Base-by-base conservation (phyloP, 228 moss, liverwort and hornwort genomes). In the Sphagnum fallax region DNA sequence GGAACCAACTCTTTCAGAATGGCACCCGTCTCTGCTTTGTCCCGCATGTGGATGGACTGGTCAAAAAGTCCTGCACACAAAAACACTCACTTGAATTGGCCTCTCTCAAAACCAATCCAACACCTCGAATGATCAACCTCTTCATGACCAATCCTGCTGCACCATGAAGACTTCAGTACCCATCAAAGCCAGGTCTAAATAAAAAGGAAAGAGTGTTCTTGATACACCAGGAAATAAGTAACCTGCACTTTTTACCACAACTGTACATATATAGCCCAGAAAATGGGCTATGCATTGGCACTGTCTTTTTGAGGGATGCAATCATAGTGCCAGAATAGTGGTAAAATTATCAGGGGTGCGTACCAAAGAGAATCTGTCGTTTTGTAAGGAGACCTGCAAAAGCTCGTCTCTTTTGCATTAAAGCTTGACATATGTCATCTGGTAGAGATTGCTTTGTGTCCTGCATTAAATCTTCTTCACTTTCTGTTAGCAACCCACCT, bases 351-450 rank as follows among this genome's bases (percentile, higher is more conserved):
- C 5, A 12, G 63, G 16, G 12, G 62, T 15, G 75, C 60, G 51
- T 77, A 96, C 95, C 97, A 70, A 91, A 93, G 16, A 98, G 80
- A 62, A 98, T 70, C 76, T 98, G 97, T 58, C 93, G 87, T 76
- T 98, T 98, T 47, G 93, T 93, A 68, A 91, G 90, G 70, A 98
- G 91, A 69, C 91, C 97, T 16, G 97, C 87, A 75, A 81, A 70
- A 10, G 93, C 91, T 72, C 85, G 88, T 72, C 87, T 91, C 71
- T 90, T 93, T 60, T 83, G 83, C 79, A 88, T 86, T 61, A 98
- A 70, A 14, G 90, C 93, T 82, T 88, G 76, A 67, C 93, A 93
- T 51, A 90, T 77, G 49, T 90, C 87, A 67, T 76, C 70, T 63
- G 97, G 97, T 67, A 98, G 78, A 50, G 89, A 71, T 72, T 73